These are phyloP conservation scores for Gossypium armourianum DNA, from an alignment of 441 rosid species.

Conservation along the genomic window DNA sequence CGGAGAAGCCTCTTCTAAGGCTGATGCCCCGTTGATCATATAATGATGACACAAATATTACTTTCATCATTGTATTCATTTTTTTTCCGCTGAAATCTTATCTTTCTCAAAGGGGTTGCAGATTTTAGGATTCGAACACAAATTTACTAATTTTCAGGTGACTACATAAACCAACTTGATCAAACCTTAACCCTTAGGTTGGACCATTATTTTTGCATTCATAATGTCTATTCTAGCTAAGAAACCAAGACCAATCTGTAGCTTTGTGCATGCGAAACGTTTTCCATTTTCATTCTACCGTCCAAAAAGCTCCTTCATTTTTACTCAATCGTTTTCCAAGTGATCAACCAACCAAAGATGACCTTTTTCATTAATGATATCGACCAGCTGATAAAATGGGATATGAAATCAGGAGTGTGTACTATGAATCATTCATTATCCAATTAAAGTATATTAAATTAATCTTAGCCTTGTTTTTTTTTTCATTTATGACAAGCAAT, in stretches of 20 bases:
- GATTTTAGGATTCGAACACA: too few relatives aligned
- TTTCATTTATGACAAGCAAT: constrained; percentile 10
- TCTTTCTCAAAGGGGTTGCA: not conserved
- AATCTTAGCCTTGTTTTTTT: constrained; percentile 13
- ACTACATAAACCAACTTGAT: not conserved
- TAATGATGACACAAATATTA: not conserved
- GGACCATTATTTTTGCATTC: not conserved
- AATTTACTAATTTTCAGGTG: not conserved
- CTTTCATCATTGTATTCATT: constrained; percentile 21
- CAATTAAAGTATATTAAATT: constrained; percentile 5
- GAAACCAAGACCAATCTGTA: not conserved
- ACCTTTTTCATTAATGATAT: constrained; percentile 1
- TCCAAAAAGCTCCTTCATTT: not conserved
- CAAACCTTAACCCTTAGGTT: not conserved
- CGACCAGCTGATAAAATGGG: constrained; percentile 13
- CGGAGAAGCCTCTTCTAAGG: constrained; percentile 22
- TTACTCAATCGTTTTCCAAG: not conserved
- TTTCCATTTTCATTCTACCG: constrained; percentile 10
- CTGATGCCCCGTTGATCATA: constrained; percentile 14
- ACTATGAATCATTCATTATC: constrained; percentile 22
- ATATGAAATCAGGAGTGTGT: constrained; percentile 17
- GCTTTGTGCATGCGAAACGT: not conserved
- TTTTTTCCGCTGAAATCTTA: not conserved
- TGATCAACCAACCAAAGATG: constrained; percentile 16
- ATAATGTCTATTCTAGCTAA: not conserved